Base-by-base conservation (phyloP, 2,329 filamentous ascomycete species). In the Cordyceps fumosorosea region DNA sequence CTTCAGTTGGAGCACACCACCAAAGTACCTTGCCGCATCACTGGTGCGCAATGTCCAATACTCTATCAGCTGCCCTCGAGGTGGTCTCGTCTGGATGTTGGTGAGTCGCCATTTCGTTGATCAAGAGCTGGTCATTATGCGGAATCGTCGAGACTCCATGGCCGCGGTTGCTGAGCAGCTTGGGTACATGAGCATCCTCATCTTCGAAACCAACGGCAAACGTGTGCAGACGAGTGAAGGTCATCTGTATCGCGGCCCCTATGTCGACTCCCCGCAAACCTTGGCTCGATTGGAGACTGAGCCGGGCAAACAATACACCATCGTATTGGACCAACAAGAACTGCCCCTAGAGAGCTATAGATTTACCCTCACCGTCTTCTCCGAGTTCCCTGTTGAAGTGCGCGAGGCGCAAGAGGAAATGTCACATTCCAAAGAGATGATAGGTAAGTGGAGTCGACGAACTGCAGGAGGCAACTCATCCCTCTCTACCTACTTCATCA, bases 221-320 rank as follows among this genome's bases (percentile, higher is more conserved):
- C 83, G 87, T 55, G 86, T 97, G 0, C 87, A 91, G 66, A 79
- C 95, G 16, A 86, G 85, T 59, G 90, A 93, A 62, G 85, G 85
- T 7, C 84, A 87, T 26, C 73, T 90, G 0, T 86, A 90, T 68
- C 86, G 89, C 42, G 89, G 89, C 0, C 90, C 91, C n/a, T 96
- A 91, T 65, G 91, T 98, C 40, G 93, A 97, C 74, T 96, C 93
- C 2, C 92, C 92, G 1, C 96, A 98, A 73, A 96, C 90, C 0
- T 84, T 99, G 8, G 85, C 96, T 51, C 87, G 89, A 63, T 82
- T 96, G 3, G 66, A 72, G 12, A 67, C 72, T 5, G 67, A 67
- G 37, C 75, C 78, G 4, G 72, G 71, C n/a, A 77, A 73, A 52
- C 68, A 70, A 4, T 83, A 83, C 66, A 84, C 81, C 1, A 77